Percentiles rank a stretch among this genome's conserved stretches.
phyloP scores from a whole-genome alignment of 2,329 filamentous ascomycete species.

The Thielaviopsis musarum region DNA sequence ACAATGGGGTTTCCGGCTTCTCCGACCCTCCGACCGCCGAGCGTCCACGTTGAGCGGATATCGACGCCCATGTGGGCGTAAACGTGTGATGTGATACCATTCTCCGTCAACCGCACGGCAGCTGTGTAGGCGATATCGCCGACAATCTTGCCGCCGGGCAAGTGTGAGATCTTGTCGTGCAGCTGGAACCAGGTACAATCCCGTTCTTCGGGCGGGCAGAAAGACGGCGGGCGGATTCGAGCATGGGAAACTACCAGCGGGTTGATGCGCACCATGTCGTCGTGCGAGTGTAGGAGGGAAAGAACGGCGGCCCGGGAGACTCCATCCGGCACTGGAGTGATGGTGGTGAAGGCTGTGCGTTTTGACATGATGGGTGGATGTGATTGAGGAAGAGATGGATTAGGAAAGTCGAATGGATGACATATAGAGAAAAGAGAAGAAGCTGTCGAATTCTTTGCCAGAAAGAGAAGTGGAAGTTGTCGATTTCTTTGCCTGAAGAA shows the following conservation, averaged over 20 bases:
- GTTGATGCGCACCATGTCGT: constrained; percentile 76
- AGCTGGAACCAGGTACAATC: constrained; percentile 62
- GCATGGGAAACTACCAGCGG: constrained; percentile 61
- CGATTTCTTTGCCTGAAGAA: background rate
- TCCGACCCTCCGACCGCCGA: constrained; percentile 54
- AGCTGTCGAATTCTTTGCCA: background rate
- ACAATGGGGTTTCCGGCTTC: constrained; percentile 51
- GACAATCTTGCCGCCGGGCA: constrained; percentile 38
- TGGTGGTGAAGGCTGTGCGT: constrained; percentile 55
- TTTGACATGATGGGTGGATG: constrained; percentile 40
- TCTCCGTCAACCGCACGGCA: constrained; percentile 58
- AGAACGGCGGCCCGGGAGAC: constrained; percentile 56
- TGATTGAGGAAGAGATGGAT: background rate
- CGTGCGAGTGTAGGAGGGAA: constrained; percentile 59
- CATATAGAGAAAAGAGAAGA: background rate
- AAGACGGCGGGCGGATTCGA: constrained; percentile 47
- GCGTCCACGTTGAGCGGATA: constrained; percentile 60
- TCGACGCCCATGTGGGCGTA: constrained; percentile 71
- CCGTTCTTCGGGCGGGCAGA: constrained; percentile 50
- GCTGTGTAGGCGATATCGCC: constrained; percentile 62
- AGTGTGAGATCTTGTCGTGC: constrained; percentile 59
- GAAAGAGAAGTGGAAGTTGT: background rate
- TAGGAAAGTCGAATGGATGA: background rate
- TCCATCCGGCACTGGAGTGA: constrained; percentile 56
- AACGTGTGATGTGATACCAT: constrained; percentile 65